A percentile compares a stretch with the other conserved stretches of the same genome.
These are phyloP conservation scores for Coemansia reversa DNA, from an alignment of 192 early-diverging fungal species.

Conservation along the genomic window DNA sequence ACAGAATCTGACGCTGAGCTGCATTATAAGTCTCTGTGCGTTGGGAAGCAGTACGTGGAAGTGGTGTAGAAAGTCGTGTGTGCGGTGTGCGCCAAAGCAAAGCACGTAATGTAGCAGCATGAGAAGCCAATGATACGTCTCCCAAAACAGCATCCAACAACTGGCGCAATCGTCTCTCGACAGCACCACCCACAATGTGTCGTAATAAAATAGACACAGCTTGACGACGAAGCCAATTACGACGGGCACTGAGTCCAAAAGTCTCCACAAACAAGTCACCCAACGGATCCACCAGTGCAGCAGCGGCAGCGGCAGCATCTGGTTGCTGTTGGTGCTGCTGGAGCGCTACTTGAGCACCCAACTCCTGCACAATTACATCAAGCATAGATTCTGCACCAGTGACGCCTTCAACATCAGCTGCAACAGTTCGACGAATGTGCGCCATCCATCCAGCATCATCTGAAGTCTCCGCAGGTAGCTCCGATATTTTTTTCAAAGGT, in stretches of 20 bases:
- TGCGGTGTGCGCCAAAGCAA: conserved; percentile 40
- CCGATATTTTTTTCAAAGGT: conserved; percentile 5
- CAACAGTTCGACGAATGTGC: conserved; percentile 73
- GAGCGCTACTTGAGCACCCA: conserved; percentile 63
- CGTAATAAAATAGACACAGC: conserved; percentile 84
- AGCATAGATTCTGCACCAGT: conserved; percentile 68
- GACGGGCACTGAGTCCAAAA: conserved; percentile 87
- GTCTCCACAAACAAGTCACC: conserved; percentile 85
- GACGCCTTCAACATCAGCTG: conserved; percentile 70
- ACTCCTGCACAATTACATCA: conserved; percentile 67
- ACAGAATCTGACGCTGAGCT: conserved; percentile 58
- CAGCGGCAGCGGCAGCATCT: conserved; percentile 4
- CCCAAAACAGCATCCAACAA: conserved; percentile 18
- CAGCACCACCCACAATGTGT: conserved; percentile 81
- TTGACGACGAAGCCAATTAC: conserved; percentile 86
- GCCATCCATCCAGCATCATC: conserved; percentile 41
- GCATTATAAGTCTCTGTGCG: conserved; percentile 3
- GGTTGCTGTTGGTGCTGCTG: conserved; percentile 22
- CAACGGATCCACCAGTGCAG: conserved; percentile 66
- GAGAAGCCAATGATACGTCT: conserved; percentile 27
- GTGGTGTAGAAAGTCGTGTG: conserved; percentile 11
- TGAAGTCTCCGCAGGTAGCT: background rate
- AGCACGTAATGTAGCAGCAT: conserved; percentile 24
- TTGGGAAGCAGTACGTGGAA: conserved; percentile 16
- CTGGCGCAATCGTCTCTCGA: conserved; percentile 69